Base-by-base conservation (phyloP, 257 asterid species). In the Thymus mandschuricus region DNA sequence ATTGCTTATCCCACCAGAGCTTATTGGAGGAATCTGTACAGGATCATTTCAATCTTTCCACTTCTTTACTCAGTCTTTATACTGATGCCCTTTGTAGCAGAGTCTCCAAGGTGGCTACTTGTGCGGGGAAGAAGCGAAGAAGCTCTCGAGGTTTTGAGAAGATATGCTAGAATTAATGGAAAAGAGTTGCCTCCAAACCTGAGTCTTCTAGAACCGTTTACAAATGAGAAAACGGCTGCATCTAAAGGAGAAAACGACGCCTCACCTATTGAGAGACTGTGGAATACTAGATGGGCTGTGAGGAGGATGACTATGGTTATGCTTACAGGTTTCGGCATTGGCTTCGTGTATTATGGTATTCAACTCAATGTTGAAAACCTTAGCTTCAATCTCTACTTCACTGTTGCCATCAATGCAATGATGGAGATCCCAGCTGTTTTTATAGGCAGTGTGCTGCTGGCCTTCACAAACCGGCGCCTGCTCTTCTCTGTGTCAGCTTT, bases 381-480 rank as follows among this genome's bases (percentile, higher is more conserved):
- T 28, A 75, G 65, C 76, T 87, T 81, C 76, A 78, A 87, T 79
- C 80, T 78, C 51, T 87, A 87, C 70, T 80, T 78, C 70, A 78
- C 86, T 0, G 88, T 87, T 3, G 86, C 88, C 40, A 77, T 80
- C 21, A 87, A 87, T 5, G 88, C 92, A 0, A 69, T 79, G 74
- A 87, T 87, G 87, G 90, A 87, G 81, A 85, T 87, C 46, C 88
- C 92, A 2, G 88, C 93, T 1, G 88, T 81, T n/a, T 78, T 85
- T 67, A 35, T 79, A 5, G 90, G 87, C 76, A 69, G 85, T 28
- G 83, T 87, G 10, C 70, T 87, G n/a, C 33, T 85, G 46, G 70
- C 85, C 71, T 62, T 73, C 76, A 75, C 75, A 8, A 73, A 83
- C 33, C 83, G 86, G 0, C 85, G 88, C 11, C 56, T 69, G 6